Conservation (phyloP, 2,329 filamentous ascomycete genomes). For the Aspergillus neotritici region DNA sequence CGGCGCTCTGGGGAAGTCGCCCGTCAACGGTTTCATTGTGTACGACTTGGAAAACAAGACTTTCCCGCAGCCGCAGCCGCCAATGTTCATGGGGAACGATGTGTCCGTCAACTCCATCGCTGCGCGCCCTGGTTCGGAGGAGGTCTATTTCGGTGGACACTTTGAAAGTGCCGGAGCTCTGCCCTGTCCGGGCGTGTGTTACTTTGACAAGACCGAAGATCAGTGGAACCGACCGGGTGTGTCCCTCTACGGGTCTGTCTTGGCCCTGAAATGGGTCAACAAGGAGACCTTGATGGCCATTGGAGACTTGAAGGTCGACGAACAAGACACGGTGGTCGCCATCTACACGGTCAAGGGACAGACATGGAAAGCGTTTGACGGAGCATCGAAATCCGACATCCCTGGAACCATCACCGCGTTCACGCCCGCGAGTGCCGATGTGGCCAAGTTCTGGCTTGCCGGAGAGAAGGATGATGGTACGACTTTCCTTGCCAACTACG, state of each 20-base stretch:
- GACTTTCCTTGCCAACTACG: constrained; percentile 75
- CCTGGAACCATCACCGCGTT: constrained; percentile 77
- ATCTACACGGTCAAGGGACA: constrained; percentile 64
- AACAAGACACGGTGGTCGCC: constrained; percentile 62
- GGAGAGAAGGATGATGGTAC: constrained; percentile 65
- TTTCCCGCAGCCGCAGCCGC: constrained; percentile 64
- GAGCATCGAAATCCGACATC: constrained; percentile 49
- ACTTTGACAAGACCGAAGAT: constrained; percentile 62
- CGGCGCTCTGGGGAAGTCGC: constrained; percentile 57
- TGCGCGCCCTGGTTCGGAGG: constrained; percentile 61
- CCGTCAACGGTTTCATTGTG: constrained; percentile 67
- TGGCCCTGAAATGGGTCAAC: constrained; percentile 69
- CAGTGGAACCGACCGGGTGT: constrained; percentile 79
- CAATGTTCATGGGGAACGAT: constrained; percentile 63
- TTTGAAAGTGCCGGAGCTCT: constrained; percentile 81
- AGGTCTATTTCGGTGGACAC: constrained; percentile 79
- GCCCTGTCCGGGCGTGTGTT: constrained; percentile 74
- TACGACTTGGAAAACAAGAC: constrained; percentile 66
- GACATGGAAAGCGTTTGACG: constrained; percentile 57
- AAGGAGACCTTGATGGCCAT: constrained; percentile 67
- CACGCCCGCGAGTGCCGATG: constrained; percentile 65
- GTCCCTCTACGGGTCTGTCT: constrained; percentile 64
- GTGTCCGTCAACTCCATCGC: constrained; percentile 72
- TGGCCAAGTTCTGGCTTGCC: constrained; percentile 73
- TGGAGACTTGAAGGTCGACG: constrained; percentile 66